Percentiles rank a stretch among this genome's conserved stretches.
Conservation (phyloP, 2,329 filamentous ascomycete species). For the Aphanocladium album region DNA sequence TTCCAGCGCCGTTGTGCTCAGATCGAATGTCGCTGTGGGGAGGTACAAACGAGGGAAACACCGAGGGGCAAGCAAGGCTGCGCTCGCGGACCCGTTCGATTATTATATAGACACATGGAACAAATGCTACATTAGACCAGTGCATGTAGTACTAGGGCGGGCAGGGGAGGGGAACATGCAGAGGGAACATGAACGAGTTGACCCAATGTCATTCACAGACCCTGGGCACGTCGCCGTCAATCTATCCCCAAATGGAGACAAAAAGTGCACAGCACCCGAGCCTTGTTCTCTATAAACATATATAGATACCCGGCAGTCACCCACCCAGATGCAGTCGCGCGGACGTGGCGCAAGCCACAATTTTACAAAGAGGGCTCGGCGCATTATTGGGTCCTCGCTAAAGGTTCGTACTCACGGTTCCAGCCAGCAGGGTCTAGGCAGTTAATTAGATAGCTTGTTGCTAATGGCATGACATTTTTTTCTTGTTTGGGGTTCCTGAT, state of each 20-base stretch:
- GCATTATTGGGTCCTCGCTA: neutral
- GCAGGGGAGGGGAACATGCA: too few species aligned
- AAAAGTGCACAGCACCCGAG: neutral
- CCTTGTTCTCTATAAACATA: neutral
- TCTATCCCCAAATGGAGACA: neutral
- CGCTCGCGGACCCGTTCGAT: neutral
- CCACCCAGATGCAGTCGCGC: neutral
- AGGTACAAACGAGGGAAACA: neutral
- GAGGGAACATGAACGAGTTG: too few species aligned
- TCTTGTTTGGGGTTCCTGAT: neutral
- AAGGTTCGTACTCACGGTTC: too few species aligned
- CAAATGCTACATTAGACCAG: neutral
- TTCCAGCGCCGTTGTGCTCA: neutral
- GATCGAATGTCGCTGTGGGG: neutral
- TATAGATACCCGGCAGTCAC: neutral
- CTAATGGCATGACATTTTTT: neutral
- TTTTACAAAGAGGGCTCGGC: neutral
- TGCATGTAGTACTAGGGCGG: neutral
- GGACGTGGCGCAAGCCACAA: neutral
- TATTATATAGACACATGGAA: neutral
- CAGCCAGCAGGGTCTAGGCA: neutral
- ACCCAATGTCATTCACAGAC: neutral
- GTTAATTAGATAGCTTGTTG: neutral
- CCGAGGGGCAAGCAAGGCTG: neutral
- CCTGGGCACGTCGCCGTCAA: neutral